Base-by-base conservation (phyloP, 2,329 filamentous ascomycete genomes). In the Herpotrichia juniperi region DNA sequence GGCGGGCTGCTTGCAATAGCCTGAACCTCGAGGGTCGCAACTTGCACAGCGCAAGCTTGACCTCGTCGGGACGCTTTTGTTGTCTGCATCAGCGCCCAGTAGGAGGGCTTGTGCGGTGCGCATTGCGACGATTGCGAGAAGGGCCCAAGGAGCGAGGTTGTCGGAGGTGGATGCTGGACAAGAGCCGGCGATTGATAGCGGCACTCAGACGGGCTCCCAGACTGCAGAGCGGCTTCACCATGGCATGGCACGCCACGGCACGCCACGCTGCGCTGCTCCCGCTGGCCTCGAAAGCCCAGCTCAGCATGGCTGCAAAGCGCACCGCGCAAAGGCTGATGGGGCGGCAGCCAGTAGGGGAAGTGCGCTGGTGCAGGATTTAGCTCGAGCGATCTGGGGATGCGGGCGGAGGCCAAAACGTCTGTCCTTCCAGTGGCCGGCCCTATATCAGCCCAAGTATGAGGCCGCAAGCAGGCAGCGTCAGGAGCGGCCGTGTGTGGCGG, bases 351-450 rank as follows among this genome's bases (percentile, higher is more conserved):
- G 53, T 63, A 48, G 50, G 52, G 24, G 54, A 28, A 30, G 25
- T 17, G 46, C 6, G 39, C 30, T n/a, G 28, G 12, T 19, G 28
- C 19, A 21, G 26, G 19, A 42, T 21, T 14, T 25, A 47, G 42
- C 52, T 48, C 57, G 39, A 50, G n/a, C 30, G 61, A 59, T 60
- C 46, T 55, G 48, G 51, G 30, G 31, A 28, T 19, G 60, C 58
- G 57, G 62, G 56, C 56, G 58, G 55, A 56, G 56, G 51, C 56
- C 59, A 58, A 49, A 54, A 57, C 46, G 42, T 53, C 45, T n/a
- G n/a, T n/a, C 50, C 42, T 56, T 42, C 48, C 51, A 50, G 34
- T 48, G 49, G 51, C 34, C 48, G 21, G 49, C 19, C n/a, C 54
- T 56, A 58, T 60, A 62, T 37, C 46, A 59, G 48, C 45, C 44